These are phyloP conservation scores for Pelagophyceae sp. DNA, from an alignment of 352 stramenopile species.

Conservation along the genomic window DNA sequence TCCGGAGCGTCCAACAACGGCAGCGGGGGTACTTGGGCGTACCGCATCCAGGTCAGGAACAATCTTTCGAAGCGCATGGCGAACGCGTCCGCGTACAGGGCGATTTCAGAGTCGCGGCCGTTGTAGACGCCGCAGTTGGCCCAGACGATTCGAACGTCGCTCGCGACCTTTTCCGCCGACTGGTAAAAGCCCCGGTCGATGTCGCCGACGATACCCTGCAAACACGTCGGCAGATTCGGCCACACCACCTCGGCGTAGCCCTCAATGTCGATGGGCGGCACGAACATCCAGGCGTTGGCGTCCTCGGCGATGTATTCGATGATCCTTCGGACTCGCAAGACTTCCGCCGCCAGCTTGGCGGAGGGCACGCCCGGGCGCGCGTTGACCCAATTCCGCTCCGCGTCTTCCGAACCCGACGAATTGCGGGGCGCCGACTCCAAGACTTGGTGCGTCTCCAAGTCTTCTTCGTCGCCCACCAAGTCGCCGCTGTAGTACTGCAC, in stretches of 20 bases:
- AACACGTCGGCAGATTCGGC: constrained; percentile 54
- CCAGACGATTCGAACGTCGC: not conserved
- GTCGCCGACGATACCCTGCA: constrained; percentile 50
- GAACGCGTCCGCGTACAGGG: constrained; percentile 63
- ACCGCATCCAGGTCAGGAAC: constrained; percentile 65
- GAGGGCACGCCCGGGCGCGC: too few species aligned
- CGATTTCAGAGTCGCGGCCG: constrained; percentile 60
- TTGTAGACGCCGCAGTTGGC: constrained; percentile 50
- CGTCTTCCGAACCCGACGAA: not conserved
- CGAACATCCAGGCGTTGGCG: constrained; percentile 50
- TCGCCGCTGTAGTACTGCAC: not conserved
- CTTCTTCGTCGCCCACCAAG: not conserved
- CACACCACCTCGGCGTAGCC: constrained; percentile 56
- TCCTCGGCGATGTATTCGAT: not conserved
- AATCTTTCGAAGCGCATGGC: constrained; percentile 64
- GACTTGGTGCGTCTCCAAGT: constrained; percentile 6
- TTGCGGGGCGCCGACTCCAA: not conserved
- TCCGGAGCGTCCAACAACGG: not conserved
- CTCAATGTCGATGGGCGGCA: constrained; percentile 55
- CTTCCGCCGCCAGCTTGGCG: not conserved
- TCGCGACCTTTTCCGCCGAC: not conserved
- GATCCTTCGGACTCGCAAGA: not conserved
- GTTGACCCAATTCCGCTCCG: not conserved
- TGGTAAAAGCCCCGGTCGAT: constrained; percentile 40
- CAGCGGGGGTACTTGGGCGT: constrained; percentile 30